Percentiles rank a stretch among this genome's conserved stretches.
Conservation (phyloP, 768 basidiomycete genomes). For the Cantharellus cinnabarinus region DNA sequence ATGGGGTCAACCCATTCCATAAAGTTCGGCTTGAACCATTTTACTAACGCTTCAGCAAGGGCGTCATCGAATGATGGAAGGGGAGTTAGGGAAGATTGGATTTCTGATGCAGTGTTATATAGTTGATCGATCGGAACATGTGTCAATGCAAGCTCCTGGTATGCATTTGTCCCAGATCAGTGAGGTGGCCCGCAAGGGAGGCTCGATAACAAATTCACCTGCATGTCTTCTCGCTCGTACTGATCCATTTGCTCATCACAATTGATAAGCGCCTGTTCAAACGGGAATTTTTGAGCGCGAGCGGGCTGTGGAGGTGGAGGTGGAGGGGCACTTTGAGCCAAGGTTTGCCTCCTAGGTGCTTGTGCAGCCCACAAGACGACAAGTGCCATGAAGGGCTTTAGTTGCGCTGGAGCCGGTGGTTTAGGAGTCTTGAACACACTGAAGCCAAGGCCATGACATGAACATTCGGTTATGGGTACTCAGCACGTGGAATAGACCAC, state of each 20-base stretch:
- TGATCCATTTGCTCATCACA: conserved; percentile 12
- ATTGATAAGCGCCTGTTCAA: conserved; percentile 4
- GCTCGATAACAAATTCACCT: conserved; percentile 3
- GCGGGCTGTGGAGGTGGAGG: background rate
- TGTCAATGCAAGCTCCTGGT: conserved; percentile 10
- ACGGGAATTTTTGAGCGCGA: background rate
- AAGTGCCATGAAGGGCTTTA: background rate
- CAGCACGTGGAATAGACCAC: no score
- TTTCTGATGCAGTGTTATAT: conserved; percentile 9
- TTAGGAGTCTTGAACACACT: background rate
- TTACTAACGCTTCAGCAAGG: conserved; percentile 16
- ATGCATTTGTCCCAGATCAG: background rate
- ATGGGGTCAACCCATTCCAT: conserved; percentile 24
- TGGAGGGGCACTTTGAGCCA: background rate
- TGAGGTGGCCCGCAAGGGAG: no score
- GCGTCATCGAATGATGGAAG: conserved; percentile 15
- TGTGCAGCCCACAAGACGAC: background rate
- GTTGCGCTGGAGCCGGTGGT: background rate
- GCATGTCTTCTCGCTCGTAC: conserved; percentile 11
- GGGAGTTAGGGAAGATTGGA: conserved; percentile 3
- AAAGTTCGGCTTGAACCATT: conserved; percentile 21
- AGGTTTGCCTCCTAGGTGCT: background rate
- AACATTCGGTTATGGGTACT: no score
- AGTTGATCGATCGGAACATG: conserved; percentile 12
- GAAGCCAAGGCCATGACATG: no score